Evolutionary conservation across 1,284 basidiomycete species (phyloP).

Genomic region (Marasmius sp.): DNA sequence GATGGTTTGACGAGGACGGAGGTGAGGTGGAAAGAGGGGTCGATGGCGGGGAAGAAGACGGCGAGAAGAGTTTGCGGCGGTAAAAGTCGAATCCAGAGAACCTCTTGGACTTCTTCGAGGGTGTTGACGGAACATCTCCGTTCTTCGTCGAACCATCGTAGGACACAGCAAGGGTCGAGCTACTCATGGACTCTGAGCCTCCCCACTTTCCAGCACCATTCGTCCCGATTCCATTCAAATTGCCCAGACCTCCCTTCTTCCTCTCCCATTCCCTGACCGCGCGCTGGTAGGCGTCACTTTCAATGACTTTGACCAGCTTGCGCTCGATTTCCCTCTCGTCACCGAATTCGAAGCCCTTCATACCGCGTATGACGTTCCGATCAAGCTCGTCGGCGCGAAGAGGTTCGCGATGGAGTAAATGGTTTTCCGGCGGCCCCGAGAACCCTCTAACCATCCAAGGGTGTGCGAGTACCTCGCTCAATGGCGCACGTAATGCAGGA

Average conservation of each 20-base stretch:
- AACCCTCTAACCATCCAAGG: conserved; percentile 96
- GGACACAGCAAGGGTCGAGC: conserved; percentile 67
- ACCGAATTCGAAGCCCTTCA: conserved; percentile 98
- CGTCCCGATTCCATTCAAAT: conserved; percentile 42
- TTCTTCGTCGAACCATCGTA: conserved; percentile 49
- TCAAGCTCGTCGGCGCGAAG: conserved; percentile 88
- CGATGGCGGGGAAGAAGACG: conserved; percentile 58
- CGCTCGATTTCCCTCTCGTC: conserved; percentile 83
- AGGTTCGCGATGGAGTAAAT: conserved; percentile 87
- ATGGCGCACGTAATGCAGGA: conserved; percentile 80
- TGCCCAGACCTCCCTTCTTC: conserved; percentile 46
- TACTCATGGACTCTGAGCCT: conserved; percentile 59
- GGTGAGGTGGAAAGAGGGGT: conserved; percentile 34
- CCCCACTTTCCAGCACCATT: conserved; percentile 36
- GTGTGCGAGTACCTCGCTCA: conserved; percentile 87
- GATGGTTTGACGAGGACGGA: conserved; percentile 54
- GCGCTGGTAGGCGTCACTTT: conserved; percentile 76
- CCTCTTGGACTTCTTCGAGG: conserved; percentile 59
- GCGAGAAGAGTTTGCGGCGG: conserved; percentile 84
- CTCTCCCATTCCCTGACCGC: conserved; percentile 81
- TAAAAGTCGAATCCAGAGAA: conserved; percentile 98
- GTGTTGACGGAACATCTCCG: conserved; percentile 41
- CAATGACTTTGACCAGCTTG: conserved; percentile 72
- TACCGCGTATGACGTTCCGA: conserved; percentile 81
- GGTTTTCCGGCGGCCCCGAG: conserved; percentile 76